phyloP scores from a whole-genome alignment of 176 grass and related monocot genomes.

The Triticum turgidum region DNA sequence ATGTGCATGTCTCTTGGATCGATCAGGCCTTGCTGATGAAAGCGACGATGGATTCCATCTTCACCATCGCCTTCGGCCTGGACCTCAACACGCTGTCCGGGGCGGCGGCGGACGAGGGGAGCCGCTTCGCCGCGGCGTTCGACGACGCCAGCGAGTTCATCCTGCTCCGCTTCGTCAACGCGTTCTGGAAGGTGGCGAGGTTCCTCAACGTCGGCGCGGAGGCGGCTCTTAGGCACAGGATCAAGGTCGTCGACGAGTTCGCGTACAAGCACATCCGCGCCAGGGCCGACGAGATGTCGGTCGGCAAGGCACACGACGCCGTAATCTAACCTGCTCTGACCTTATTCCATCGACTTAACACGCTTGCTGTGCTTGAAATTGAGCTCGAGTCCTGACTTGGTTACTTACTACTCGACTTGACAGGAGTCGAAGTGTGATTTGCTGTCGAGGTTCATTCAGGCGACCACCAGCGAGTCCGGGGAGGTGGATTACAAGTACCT shows the following conservation, averaged over 20 bases:
- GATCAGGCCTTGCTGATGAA: conserved; percentile 41
- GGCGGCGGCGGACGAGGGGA: conserved; percentile 4
- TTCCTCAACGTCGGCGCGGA: conserved; percentile 50
- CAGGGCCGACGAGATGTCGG: conserved; percentile 27
- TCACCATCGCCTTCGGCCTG: conserved; percentile 49
- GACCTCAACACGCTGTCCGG: conserved; percentile 48
- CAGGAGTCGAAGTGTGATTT: conserved; percentile 42
- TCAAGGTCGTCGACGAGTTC: conserved; percentile 55
- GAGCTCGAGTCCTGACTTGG: neutral
- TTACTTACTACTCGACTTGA: neutral
- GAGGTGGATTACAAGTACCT: conserved; percentile 50
- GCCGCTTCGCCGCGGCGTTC: conserved; percentile 55
- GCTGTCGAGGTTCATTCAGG: conserved; percentile 46
- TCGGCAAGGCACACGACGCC: neutral
- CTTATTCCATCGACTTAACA: neutral
- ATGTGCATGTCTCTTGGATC: neutral
- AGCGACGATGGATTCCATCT: conserved; percentile 73
- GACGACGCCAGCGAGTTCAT: conserved; percentile 68
- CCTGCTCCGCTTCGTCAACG: conserved; percentile 50
- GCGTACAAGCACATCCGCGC: conserved; percentile 40
- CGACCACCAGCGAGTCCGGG: conserved; percentile 12
- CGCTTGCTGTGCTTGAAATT: neutral
- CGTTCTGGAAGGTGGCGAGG: conserved; percentile 51
- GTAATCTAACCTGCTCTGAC: neutral
- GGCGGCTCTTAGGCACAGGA: conserved; percentile 26